A percentile compares a stretch with the other conserved stretches of the same genome.
phyloP scores from a whole-genome alignment of 2,329 filamentous ascomycete species.

The Sclerotinia borealis region DNA sequence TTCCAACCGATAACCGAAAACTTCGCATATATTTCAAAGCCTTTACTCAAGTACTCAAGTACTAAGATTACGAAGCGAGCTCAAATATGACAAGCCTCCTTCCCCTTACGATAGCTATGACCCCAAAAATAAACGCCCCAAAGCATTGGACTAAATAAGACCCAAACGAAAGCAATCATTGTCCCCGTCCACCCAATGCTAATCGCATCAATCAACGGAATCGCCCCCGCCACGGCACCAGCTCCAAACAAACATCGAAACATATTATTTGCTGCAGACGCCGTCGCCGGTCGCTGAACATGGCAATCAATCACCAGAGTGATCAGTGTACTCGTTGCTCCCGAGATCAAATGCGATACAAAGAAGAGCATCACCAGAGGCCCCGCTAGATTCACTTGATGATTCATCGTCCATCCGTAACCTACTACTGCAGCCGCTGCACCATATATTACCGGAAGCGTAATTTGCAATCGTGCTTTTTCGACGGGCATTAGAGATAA shows the following conservation, averaged over 20 bases:
- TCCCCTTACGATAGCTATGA: no score
- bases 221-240: background rate
- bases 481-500: constrained; percentile 30
- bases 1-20: no score
- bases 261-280: constrained; percentile 12
- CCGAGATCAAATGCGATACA: constrained; percentile 22
- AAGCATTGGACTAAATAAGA: no score
- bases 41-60: no score
- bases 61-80: no score
- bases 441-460: constrained; percentile 45
- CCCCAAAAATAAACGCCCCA: no score
- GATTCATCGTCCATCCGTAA: constrained; percentile 18
- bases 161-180: no score
- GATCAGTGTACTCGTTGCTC: constrained; percentile 21
- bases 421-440: background rate
- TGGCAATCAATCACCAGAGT: constrained; percentile 16
- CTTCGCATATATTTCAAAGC: no score
- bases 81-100: no score
- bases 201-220: no score
- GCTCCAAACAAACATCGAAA: constrained; percentile 12
- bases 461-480: constrained; percentile 43
- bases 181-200: no score
- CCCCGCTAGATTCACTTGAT: background rate
- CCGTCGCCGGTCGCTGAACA: background rate
- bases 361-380: constrained; percentile 20